phyloP scores from a whole-genome alignment of 495 filamentous ascomycete genomes.

The Xylaria scruposa region DNA sequence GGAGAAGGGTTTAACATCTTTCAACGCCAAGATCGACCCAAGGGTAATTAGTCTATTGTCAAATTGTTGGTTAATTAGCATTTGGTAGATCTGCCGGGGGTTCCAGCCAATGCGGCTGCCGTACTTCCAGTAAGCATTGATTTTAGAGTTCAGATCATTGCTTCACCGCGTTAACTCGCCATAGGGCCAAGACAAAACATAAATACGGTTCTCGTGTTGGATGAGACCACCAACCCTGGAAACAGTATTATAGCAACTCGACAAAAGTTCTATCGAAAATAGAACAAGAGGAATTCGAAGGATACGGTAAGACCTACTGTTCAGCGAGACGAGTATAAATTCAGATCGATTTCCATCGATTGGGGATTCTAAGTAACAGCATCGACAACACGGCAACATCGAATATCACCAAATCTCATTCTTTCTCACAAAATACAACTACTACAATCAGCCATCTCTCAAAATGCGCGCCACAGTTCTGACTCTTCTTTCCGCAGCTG shows the following conservation, averaged over 20 bases:
- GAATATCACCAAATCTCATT: not conserved
- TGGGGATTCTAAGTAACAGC: not conserved
- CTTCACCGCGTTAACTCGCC: not conserved
- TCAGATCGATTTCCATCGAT: not conserved
- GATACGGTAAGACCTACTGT: not conserved
- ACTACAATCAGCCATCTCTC: not conserved
- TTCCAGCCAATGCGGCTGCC: not conserved
- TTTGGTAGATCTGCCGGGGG: not conserved
- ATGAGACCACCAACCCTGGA: not conserved
- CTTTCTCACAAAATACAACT: not conserved
- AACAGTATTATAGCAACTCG: not conserved
- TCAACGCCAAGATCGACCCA: not conserved
- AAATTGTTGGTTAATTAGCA: not conserved
- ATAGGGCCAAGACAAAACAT: slow-evolving; percentile 2
- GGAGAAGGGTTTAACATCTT: not conserved
- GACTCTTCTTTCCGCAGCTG: slow-evolving; percentile 15
- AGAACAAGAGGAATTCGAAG: not conserved
- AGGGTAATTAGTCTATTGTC: not conserved
- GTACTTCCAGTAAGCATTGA: not conserved
- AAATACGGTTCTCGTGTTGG: slow-evolving; percentile 8
- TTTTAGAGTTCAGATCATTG: slow-evolving; percentile 3
- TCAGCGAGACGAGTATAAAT: slow-evolving; percentile 6
- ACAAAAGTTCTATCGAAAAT: not conserved
- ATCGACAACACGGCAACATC: not conserved
- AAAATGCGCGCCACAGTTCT: slow-evolving; percentile 19